These are phyloP conservation scores for Chlamydomonas sp. DNA, from an alignment of 139 green algal species.

Conservation along the genomic window DNA sequence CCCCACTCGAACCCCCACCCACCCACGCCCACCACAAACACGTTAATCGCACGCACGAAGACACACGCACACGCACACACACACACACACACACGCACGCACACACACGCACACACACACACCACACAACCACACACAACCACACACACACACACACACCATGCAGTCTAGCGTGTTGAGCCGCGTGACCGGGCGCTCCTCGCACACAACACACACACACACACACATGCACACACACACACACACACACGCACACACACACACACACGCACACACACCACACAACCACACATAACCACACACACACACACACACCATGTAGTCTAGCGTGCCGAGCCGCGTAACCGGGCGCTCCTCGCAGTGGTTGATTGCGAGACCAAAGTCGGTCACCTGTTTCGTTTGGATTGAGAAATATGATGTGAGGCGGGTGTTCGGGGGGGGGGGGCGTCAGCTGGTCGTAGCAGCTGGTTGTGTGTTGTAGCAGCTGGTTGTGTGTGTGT, in stretches of 20 bases:
- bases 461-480: conserved; percentile 17
- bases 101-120: no score
- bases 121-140: no score
- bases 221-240: not conserved
- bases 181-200: not conserved
- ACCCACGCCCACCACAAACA: no score
- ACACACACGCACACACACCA: not conserved
- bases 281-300: not conserved
- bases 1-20: no score
- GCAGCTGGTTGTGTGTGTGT: no score
- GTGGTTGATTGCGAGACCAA: conserved; percentile 51
- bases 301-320: conserved; percentile 33
- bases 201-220: not conserved
- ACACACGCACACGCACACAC: no score
- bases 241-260: not conserved
- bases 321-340: conserved; percentile 48
- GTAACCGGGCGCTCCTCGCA: conserved; percentile 46
- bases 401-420: not conserved
- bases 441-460: no score
- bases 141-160: not conserved
- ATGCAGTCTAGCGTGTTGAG: not conserved
- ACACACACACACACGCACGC: no score
- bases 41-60: no score
- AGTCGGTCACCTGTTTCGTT: no score
- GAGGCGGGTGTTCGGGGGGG: conserved; percentile 69